These are phyloP conservation scores for Prunus davidiana DNA, from an alignment of 306 rosid species.

Conservation along the genomic window DNA sequence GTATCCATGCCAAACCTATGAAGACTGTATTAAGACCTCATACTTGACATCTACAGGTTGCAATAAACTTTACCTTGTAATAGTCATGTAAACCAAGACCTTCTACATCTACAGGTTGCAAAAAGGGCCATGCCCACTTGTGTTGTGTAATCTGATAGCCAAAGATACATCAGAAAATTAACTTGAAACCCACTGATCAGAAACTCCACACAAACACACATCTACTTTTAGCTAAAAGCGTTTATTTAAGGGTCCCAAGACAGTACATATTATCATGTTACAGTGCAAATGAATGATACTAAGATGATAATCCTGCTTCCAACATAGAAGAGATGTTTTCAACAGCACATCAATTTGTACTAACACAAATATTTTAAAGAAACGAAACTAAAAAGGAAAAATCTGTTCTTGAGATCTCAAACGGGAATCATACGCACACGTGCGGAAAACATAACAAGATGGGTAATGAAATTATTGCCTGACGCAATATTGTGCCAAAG, in stretches of 20 bases:
- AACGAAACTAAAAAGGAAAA: neutral
- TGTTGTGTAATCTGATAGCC: conserved; percentile 76
- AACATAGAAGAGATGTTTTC: neutral
- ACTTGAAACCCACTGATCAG: neutral
- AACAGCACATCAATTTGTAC: neutral
- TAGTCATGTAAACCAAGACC: conserved; percentile 89
- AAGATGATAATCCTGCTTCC: neutral
- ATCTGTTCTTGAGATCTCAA: neutral
- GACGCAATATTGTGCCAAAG: conserved; percentile 77
- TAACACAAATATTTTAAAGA: neutral
- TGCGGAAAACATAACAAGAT: conserved; percentile 6
- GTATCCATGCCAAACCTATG: neutral
- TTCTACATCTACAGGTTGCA: conserved; percentile 93
- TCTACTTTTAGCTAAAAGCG: neutral
- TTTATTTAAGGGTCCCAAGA: neutral
- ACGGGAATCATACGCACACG: neutral
- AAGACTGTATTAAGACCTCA: neutral
- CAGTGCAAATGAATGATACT: neutral
- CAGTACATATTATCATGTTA: neutral
- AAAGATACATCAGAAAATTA: conserved; percentile 11
- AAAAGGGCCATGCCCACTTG: conserved; percentile 91
- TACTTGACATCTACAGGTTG: neutral
- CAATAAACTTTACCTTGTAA: conserved; percentile 56
- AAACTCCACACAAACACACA: neutral
- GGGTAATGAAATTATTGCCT: conserved; percentile 38